These are phyloP conservation scores for Starmerella khaoyaiensis DNA, from an alignment of 805 yeast genomes.

Conservation along the genomic window DNA sequence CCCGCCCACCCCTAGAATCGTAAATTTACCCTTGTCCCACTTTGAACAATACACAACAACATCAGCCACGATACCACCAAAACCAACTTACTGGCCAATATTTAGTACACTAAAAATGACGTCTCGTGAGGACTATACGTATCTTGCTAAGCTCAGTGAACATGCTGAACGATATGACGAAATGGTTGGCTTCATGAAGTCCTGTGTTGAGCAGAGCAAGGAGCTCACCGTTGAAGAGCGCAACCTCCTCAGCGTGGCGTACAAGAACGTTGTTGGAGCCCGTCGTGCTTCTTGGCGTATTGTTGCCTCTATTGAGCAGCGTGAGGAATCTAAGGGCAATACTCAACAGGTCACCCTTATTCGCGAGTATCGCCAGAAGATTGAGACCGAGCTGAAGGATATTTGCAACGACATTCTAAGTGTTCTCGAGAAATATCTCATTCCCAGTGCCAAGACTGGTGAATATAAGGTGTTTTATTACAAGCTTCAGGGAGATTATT, in stretches of 20 bases:
- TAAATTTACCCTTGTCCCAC: too few relatives aligned
- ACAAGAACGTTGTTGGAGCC: constrained; percentile 97
- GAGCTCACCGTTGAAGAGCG: constrained; percentile 97
- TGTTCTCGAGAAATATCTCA: constrained; percentile 79
- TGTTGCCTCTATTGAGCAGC: constrained; percentile 96
- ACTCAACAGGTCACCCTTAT: constrained; percentile 77
- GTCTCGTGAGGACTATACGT: constrained; percentile 95
- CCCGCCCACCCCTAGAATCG: too few relatives aligned
- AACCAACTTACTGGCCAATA: constrained; percentile 1
- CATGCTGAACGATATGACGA: constrained; percentile 99
- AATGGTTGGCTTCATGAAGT: constrained; percentile 98
- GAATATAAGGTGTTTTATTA: constrained; percentile 97
- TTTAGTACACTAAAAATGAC: constrained; percentile 16
- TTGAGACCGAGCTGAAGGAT: constrained; percentile 84
- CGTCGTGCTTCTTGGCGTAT: constrained; percentile 99
- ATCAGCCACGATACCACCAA: constrained; percentile 1
- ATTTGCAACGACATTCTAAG: constrained; percentile 89
- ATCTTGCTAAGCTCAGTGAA: constrained; percentile 96
- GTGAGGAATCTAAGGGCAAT: constrained; percentile 96
- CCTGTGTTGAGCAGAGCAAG: constrained; percentile 54
- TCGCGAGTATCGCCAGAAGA: constrained; percentile 90
- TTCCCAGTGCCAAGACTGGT: constrained; percentile 91
- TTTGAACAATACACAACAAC: too few relatives aligned
- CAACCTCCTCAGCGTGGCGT: constrained; percentile 90
- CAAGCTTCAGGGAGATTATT: constrained; percentile 99